These are phyloP conservation scores for Fusarium sp. DNA, from an alignment of 2,329 filamentous ascomycete genomes.

Conservation along the genomic window DNA sequence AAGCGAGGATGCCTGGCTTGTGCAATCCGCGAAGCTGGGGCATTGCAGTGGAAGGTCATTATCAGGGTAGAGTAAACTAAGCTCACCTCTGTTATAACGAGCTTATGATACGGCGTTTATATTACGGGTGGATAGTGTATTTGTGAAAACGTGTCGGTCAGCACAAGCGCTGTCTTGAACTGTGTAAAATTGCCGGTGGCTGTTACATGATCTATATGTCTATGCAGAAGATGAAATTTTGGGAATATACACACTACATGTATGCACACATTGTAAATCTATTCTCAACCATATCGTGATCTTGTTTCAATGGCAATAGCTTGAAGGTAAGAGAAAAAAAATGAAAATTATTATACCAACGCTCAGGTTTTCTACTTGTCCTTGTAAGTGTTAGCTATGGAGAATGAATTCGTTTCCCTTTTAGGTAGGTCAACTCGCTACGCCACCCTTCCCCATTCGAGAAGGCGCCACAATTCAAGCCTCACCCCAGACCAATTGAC, in stretches of 20 bases:
- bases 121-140: constrained; percentile 6
- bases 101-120: constrained; percentile 31
- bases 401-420: constrained; percentile 18
- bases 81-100: neutral
- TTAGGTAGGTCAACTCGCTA: constrained; percentile 25
- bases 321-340: neutral
- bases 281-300: neutral
- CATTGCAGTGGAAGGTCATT: constrained; percentile 76
- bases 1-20: constrained; percentile 79
- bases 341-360: neutral
- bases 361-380: neutral
- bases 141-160: constrained; percentile 4
- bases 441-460: constrained; percentile 33
- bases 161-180: constrained; percentile 2
- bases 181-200: constrained; percentile 3
- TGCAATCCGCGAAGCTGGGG: constrained; percentile 79
- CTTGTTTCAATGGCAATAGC: neutral
- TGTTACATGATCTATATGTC: constrained; percentile 11
- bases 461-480: constrained; percentile 29
- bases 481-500: constrained; percentile 12
- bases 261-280: constrained; percentile 9
- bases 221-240: constrained; percentile 17
- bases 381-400: neutral
- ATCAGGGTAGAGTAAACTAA: constrained; percentile 64
- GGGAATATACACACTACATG: constrained; percentile 17